Percentiles rank a stretch among this genome's conserved stretches.
Evolutionary conservation across 108 stramenopile species (phyloP).

Genomic region (Mediolabrus comicus): DNA sequence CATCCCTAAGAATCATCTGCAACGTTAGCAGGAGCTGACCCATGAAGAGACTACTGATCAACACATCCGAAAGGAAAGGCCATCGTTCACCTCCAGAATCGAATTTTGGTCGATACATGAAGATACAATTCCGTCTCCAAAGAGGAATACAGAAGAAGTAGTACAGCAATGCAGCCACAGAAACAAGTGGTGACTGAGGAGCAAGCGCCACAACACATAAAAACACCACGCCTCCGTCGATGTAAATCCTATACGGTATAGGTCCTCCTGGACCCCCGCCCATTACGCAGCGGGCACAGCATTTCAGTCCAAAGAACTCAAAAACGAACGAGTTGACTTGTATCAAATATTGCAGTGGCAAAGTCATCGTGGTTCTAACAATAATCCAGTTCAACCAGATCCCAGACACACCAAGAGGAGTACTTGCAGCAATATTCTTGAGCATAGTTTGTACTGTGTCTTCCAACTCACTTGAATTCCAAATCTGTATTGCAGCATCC

Average conservation of each 20-base stretch:
- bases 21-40: constrained; percentile 57
- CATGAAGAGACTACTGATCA: constrained; percentile 62
- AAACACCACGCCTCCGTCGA: constrained; percentile 83
- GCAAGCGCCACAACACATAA: constrained; percentile 74
- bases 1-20: constrained; percentile 29
- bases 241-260: constrained; percentile 80
- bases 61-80: constrained; percentile 82
- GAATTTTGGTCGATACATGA: constrained; percentile 80
- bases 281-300: constrained; percentile 41
- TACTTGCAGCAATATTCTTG: constrained; percentile 51
- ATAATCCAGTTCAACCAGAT: constrained; percentile 93
- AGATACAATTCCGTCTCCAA: constrained; percentile 73
- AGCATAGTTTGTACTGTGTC: constrained; percentile 44
- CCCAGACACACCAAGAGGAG: constrained; percentile 63
- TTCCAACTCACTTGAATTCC: constrained; percentile 53
- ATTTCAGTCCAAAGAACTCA: constrained; percentile 32
- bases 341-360: constrained; percentile 79
- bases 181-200: constrained; percentile 78
- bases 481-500: constrained; percentile 56
- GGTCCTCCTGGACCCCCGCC: constrained; percentile 77
- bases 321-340: constrained; percentile 82
- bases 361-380: constrained; percentile 54
- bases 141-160: constrained; percentile 71
- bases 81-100: constrained; percentile 78
- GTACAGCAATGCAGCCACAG: constrained; percentile 69